Percentiles rank a stretch among this genome's conserved stretches.
These are phyloP conservation scores for Catunica adiposa DNA, from an alignment of 2,329 filamentous ascomycete genomes.

Conservation along the genomic window DNA sequence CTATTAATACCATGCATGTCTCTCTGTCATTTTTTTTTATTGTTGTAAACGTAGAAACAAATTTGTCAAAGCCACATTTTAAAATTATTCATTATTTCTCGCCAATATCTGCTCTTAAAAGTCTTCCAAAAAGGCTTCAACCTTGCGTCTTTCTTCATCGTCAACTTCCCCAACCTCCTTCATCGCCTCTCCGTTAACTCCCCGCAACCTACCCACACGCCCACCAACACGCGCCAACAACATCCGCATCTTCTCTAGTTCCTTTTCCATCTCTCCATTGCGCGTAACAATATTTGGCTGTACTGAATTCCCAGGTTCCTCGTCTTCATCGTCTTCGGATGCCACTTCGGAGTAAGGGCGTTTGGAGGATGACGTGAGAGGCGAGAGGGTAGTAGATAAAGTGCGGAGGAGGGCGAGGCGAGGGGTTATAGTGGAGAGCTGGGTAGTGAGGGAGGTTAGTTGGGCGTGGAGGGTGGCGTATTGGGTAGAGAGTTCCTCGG, in stretches of 20 bases:
- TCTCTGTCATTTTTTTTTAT: neutral
- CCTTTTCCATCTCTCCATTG: constrained; percentile 46
- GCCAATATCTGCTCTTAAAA: constrained; percentile 2
- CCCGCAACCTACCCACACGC: constrained; percentile 28
- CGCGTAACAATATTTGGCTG: constrained; percentile 53
- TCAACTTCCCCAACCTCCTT: neutral
- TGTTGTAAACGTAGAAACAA: no score
- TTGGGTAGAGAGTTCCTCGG: neutral
- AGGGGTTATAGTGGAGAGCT: constrained; percentile 19
- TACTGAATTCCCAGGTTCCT: constrained; percentile 22
- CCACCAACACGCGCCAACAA: constrained; percentile 43
- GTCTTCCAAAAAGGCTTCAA: constrained; percentile 9
- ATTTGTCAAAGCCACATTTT: no score
- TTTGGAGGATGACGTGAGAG: constrained; percentile 37
- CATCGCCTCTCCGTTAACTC: constrained; percentile 16
- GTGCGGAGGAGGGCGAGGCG: constrained; percentile 27
- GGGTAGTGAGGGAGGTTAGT: constrained; percentile 29
- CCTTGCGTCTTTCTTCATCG: constrained; percentile 5
- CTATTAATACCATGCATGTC: neutral
- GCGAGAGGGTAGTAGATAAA: constrained; percentile 31
- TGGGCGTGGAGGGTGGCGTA: constrained; percentile 23
- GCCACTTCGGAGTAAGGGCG: constrained; percentile 1
- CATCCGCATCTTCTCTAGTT: constrained; percentile 50
- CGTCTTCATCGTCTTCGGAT: constrained; percentile 8
- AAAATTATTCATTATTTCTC: no score